Evolutionary conservation across 2,329 filamentous ascomycete species (phyloP), one percentile per base, ranked within the genome.

Genomic region (Aspergillus candidus): DNA sequence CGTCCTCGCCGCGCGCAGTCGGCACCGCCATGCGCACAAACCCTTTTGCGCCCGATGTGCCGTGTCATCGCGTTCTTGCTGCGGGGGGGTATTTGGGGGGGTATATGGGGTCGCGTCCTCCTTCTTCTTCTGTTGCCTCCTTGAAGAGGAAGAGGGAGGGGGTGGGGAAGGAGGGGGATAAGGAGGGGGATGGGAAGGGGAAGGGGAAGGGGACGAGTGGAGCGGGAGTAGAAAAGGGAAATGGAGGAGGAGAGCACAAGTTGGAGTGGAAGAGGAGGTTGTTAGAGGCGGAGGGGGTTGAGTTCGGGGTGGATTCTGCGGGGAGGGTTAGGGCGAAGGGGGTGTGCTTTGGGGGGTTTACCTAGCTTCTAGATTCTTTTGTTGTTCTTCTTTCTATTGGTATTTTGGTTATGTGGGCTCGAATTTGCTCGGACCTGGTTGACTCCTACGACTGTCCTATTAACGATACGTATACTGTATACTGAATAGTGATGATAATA

Each of bases 1-100:
- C 85, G 15, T 87, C 84, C 3, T 84, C 87, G 2, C 22, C 22
- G 6, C 75, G 87, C 34, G 87, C 87, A 0, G 79, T 93, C 4
- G 87, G 87, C 12, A 88, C 86, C 47, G 86, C 86, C 2, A 72
- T 94, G 59, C 77, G 84, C 13, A 72, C 68, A 31, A 94, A 94
- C 61, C 88, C 88, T 0, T 94, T 91, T 57, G 88, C 88, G 11
- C 88, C 88, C 0, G 76, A 79, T 30, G 84, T 91, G 4, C 88
- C 88, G 1, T 94, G 88, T 54, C 88, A 94, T 65, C 77, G 88
- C 8, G 84, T 91, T 15, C 78, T 94, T 37, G 85, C 86, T 5
- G 83, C 80, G 33, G 83, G 82, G 40, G 83, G 86, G 11, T 73
- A 60, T 6, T 59, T 78, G 14, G 74, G 75, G 12, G 75, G 75